Base-by-base conservation (phyloP, 305 asterid species). In the Solanum hybrid region DNA sequence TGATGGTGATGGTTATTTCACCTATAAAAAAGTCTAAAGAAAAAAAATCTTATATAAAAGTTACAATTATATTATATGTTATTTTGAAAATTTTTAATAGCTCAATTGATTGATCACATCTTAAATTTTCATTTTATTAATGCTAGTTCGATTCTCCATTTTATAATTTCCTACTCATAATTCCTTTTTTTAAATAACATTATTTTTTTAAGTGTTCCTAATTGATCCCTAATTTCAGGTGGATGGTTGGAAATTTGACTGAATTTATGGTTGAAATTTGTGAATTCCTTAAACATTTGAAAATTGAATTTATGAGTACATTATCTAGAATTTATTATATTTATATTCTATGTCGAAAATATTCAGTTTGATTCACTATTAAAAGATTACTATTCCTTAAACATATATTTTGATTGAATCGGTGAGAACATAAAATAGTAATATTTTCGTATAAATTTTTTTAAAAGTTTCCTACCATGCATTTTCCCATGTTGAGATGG, bases 1-100 rank as follows among this genome's bases (percentile, higher is more conserved):
- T 24, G 89, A 89, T 29, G 35, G 87, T 87, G 92, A 91, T 75
- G 56, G n/a, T 16, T 56, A 26, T 17, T 75, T 38, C n/a, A 32
- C 8, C 5, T 80, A 10, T 27, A 16, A 81, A 81, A 81, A 42
- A 27, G 17, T 42, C 10, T 1, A 81, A 42, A 27, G 10, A 17
- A 27, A n/a, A 2, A 51, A 38, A 38, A 40, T 24, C 14, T 66
- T n/a, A 0, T 69, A 13, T 26, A 8, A 1, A 79, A 79, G 3
- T 37, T 79, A 12, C 14, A 78, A 78, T 35, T 80, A 24, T 26
- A 72, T 27, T 76, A 4, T 14, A 16, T 31, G 10, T 1, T 6
- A 3, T 27, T 69, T 10, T 69, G 13, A 0, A 24, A 1, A 24
- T 10, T 9, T n/a, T n/a, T 66, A 66, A 9, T 66, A 66, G 1